Evolutionary conservation across 2,329 filamentous ascomycete species (phyloP).

Genomic region (Hypoxylon rubiginosum): DNA sequence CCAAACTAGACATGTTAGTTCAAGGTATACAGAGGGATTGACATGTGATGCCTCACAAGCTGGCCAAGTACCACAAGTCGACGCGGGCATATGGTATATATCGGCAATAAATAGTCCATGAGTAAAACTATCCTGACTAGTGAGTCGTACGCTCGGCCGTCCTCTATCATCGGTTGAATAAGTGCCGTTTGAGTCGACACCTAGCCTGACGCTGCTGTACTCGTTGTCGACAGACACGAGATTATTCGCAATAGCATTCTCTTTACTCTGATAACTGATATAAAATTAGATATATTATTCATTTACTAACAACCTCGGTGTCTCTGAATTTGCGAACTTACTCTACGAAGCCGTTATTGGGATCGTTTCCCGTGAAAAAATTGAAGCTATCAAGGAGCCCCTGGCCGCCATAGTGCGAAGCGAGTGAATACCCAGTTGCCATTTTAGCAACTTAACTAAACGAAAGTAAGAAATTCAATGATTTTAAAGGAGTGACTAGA

Average conservation of each 20-base stretch:
- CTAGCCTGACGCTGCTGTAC: conserved; percentile 59
- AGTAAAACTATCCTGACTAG: conserved; percentile 73
- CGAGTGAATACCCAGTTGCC: conserved; percentile 48
- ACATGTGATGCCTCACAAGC: conserved; percentile 64
- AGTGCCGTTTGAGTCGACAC: conserved; percentile 59
- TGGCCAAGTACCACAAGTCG: conserved; percentile 80
- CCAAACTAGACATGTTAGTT: conserved; percentile 59
- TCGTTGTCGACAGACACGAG: conserved; percentile 59
- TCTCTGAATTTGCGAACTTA: conserved; percentile 62
- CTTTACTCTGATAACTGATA: conserved; percentile 60
- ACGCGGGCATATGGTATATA: conserved; percentile 79
- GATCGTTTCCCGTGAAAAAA: conserved; percentile 68
- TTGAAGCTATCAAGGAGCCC: conserved; percentile 59
- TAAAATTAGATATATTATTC: conserved; percentile 15
- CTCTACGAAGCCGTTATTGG: conserved; percentile 75
- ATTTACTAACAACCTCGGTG: no score
- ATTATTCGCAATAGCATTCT: conserved; percentile 56
- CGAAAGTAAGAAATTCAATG: conserved; percentile 17
- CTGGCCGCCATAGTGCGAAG: conserved; percentile 51
- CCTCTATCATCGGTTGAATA: conserved; percentile 56
- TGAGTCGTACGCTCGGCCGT: conserved; percentile 74
- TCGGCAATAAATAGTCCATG: conserved; percentile 79
- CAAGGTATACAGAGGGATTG: background rate
- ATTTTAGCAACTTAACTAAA: conserved; percentile 32
- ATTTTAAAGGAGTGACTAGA: conserved; percentile 47